Percentiles rank a stretch among this genome's conserved stretches.
Evolutionary conservation across 73 alveolate species (phyloP).

Genomic region (Blepharisma stoltei): DNA sequence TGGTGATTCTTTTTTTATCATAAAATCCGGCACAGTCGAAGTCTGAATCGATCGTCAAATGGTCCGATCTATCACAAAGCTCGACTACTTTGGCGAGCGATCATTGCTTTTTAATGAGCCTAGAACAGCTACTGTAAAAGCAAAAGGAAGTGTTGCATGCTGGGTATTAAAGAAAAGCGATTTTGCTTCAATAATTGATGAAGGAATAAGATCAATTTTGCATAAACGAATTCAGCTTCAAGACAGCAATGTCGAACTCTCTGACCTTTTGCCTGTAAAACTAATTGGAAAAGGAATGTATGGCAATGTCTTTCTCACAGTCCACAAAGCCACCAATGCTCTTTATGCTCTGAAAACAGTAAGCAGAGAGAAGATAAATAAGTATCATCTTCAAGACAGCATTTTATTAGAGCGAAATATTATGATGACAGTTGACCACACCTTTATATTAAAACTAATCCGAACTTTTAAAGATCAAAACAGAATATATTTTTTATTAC

Average conservation of each 20-base stretch:
- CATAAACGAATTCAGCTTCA: conserved; percentile 54
- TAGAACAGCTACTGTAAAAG: conserved; percentile 24
- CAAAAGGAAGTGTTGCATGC: conserved; percentile 38
- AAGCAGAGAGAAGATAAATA: not conserved
- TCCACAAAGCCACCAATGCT: conserved; percentile 26
- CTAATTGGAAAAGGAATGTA: conserved; percentile 69
- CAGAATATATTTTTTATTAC: conserved; percentile 44
- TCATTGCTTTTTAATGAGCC: conserved; percentile 22
- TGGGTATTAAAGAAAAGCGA: conserved; percentile 60
- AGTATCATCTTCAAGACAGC: conserved; percentile 13
- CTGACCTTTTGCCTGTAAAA: conserved; percentile 51
- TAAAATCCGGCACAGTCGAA: conserved; percentile 27
- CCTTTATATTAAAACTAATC: conserved; percentile 44
- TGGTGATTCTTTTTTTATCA: conserved; percentile 26
- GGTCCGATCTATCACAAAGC: conserved; percentile 17
- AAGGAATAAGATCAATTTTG: conserved; percentile 55
- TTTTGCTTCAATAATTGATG: conserved; percentile 58
- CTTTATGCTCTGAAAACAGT: conserved; percentile 26
- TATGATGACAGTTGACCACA: not conserved
- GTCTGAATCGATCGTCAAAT: conserved; percentile 12
- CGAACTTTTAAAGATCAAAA: conserved; percentile 55
- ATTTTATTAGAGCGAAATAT: conserved; percentile 6
- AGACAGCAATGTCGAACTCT: conserved; percentile 47
- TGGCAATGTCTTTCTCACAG: conserved; percentile 69
- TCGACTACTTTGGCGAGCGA: conserved; percentile 27